Percentiles rank a stretch among this genome's conserved stretches.
Conservation (phyloP, 768 basidiomycete species). For the Boletus rufocinnamomeus region DNA sequence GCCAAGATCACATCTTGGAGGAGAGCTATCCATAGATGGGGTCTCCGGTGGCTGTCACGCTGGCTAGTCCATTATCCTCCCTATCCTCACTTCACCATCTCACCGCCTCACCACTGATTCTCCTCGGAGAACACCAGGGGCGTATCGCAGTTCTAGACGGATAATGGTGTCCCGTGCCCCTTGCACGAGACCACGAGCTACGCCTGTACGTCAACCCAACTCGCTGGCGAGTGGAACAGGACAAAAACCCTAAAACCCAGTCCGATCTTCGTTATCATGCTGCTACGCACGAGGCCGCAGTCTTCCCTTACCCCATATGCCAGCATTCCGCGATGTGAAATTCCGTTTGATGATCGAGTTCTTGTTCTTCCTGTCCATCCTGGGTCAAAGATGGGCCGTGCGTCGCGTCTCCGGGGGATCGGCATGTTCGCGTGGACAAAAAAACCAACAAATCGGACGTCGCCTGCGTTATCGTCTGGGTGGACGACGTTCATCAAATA, state of each 20-base stretch:
- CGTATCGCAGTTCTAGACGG: neutral
- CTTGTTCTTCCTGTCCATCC: neutral
- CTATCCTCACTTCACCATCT: too few species aligned
- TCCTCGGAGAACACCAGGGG: neutral
- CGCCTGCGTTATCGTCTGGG: neutral
- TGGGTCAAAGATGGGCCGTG: neutral
- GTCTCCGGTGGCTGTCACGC: neutral
- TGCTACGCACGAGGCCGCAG: neutral
- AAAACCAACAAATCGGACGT: neutral
- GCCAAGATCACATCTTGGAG: neutral
- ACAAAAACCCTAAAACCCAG: neutral
- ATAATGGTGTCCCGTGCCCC: neutral
- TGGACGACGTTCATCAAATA: neutral
- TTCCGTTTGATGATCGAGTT: neutral
- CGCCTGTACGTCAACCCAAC: neutral
- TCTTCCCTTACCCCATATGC: neutral
- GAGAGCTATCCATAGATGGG: neutral
- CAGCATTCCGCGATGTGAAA: slow-evolving; percentile 10
- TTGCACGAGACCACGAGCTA: neutral
- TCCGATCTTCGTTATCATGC: neutral
- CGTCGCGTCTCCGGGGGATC: neutral
- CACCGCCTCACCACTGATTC: neutral
- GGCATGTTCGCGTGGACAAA: neutral
- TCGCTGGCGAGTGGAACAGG: neutral
- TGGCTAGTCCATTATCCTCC: neutral